Percentiles rank a stretch among this genome's conserved stretches.
Evolutionary conservation across 192 early-diverging fungal species (phyloP).

Genomic region (Coemansia sp.): DNA sequence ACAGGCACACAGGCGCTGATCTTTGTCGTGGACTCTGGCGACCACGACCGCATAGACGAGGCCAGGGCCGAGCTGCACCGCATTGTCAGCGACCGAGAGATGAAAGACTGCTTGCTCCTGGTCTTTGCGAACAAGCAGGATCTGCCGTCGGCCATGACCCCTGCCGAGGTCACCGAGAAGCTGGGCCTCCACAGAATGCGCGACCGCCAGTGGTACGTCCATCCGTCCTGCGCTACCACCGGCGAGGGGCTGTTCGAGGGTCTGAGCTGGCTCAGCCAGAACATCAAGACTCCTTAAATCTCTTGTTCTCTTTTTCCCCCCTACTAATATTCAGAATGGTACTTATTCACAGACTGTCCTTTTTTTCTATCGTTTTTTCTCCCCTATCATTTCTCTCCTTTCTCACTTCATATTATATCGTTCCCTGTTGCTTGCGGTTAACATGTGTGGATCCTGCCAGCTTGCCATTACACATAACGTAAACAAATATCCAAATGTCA

Average conservation of each 20-base stretch:
- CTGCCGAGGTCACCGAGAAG: conserved; percentile 89
- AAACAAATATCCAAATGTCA: too few relatives aligned
- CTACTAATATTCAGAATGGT: conserved; percentile 5
- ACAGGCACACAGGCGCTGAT: conserved; percentile 82
- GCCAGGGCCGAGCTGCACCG: conserved; percentile 79
- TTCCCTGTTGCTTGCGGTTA: too few relatives aligned
- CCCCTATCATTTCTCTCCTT: neutral
- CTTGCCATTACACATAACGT: too few relatives aligned
- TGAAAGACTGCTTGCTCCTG: conserved; percentile 77
- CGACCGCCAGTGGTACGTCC: conserved; percentile 90
- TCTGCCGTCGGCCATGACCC: conserved; percentile 82
- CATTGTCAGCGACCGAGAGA: conserved; percentile 79
- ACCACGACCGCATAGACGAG: conserved; percentile 84
- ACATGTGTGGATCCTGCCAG: too few relatives aligned
- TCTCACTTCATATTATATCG: neutral
- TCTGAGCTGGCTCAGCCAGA: conserved; percentile 83
- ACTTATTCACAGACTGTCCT: neutral
- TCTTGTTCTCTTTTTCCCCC: neutral
- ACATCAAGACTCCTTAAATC: conserved; percentile 61
- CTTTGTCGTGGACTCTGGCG: conserved; percentile 86
- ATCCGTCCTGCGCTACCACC: conserved; percentile 78
- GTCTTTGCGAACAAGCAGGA: conserved; percentile 87
- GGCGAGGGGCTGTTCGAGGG: conserved; percentile 85
- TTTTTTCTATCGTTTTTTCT: neutral
- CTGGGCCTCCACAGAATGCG: conserved; percentile 84